Conservation (phyloP, 2,329 filamentous ascomycete species). For the Sporothrix humicola region DNA sequence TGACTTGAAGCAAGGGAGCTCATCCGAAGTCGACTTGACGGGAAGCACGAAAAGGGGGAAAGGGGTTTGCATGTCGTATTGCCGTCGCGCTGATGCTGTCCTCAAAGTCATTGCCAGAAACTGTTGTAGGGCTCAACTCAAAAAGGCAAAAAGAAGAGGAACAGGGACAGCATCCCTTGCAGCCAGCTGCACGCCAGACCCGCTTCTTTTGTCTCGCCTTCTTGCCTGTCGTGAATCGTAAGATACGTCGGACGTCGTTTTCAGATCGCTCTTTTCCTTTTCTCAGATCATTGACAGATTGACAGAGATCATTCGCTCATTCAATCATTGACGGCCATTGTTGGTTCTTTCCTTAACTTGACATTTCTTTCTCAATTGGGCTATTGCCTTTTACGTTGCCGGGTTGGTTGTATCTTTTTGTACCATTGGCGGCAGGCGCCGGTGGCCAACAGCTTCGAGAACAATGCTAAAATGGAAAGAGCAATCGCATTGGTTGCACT, state of each 20-base stretch:
- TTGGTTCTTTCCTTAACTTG: background rate
- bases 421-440: conserved; percentile 6
- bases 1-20: background rate
- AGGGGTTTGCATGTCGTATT: conserved; percentile 19
- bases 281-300: conserved; percentile 10
- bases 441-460: conserved; percentile 14
- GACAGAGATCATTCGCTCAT: too few relatives aligned
- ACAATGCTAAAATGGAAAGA: conserved; percentile 7
- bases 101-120: background rate
- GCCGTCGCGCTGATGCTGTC: background rate
- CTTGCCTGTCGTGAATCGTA: conserved; percentile 5
- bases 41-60: conserved; percentile 7
- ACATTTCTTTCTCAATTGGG: background rate
- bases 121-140: background rate
- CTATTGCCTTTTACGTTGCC: background rate
- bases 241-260: background rate
- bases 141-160: too few relatives aligned
- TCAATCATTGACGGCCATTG: background rate
- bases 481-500: conserved; percentile 8
- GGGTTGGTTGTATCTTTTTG: background rate
- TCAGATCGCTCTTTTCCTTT: conserved; percentile 8
- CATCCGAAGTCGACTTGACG: background rate
- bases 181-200: conserved; percentile 17
- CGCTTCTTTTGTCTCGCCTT: conserved; percentile 22
- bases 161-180: conserved; percentile 17